Base-by-base conservation (phyloP, 768 basidiomycete genomes). In the Xerocomellus amylosporus region DNA sequence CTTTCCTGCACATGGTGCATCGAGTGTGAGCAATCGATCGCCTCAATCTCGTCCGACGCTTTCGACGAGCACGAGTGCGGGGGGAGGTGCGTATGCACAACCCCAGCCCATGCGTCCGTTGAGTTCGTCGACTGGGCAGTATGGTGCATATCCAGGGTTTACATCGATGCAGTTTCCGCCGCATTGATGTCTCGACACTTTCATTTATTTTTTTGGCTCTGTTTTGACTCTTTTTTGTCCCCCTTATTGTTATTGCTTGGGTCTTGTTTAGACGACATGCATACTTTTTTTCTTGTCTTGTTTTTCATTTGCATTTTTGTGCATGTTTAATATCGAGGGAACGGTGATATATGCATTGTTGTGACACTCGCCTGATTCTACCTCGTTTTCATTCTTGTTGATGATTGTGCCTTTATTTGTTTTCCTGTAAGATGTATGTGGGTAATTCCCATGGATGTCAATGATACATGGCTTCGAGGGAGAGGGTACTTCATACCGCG, bases 371-470 rank as follows among this genome's bases (percentile, higher is more conserved):
- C 34, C 13, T 13, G n/a, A 20, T 26, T 19, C 9, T 19, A 15
- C n/a, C 39, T 24, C n/a, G 43, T 48, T 34, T 24, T 8, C 39
- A 10, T 31, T 19, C 3, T 22, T 20, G 8, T 34, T 34, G 30
- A 40, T 20, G 43, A 51, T 15, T 12, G 24, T 17, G 15, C 15
- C 19, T 26, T 15, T 3, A 10, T 31, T 4, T 37, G 20, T 30
- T 81, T 42, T 24, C 8, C 68, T 69, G 63, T 68, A 76, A 13
- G 74, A 70, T 17, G 78, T 79, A 63, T 34, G 71, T 53, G 8
- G 8, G n/a, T 7, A 15, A 37, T 26, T 28, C 28, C 22, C 39
- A 7, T 30, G 28, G n/a, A n/a, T n/a, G n/a, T n/a, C n/a, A 46
- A 22, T 42, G 41, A 38, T 38, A 17, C 3, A 19, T n/a, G 38